Base-by-base conservation (phyloP, 208 protist genomes). In the Acanthamoeba lugdunensis region DNA sequence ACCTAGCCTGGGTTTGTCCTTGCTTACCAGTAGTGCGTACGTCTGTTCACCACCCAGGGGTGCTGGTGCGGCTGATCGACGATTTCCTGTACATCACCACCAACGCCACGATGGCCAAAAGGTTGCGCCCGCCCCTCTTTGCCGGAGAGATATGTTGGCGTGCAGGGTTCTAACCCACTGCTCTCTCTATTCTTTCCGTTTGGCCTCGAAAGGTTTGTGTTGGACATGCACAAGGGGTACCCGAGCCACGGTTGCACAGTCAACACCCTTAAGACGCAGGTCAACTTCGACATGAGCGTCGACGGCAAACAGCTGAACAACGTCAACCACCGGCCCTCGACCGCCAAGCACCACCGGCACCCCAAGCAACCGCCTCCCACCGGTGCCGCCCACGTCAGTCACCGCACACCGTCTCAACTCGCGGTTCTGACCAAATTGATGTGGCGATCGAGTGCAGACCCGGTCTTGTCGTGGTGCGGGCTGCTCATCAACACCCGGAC, bases 41-140 rank as follows among this genome's bases (percentile, higher is more conserved):
- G 28, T 33, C 4, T 41, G 52, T 33, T 50, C 1, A 69, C 4
- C 28, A 8, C 37, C 18, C 48, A 93, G 90, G 90, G 13, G 67
- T 93, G 54, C 41, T 93, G 65, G 75, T 84, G 37, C 67, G 90
- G 21, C 48, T 93, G 54, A 93, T 93, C 23, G 90, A 93, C 50
- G 90, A 93, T 45, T 93, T 93, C 61, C 75, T 93, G 41, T 93
- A 85, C 75, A 93, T 93, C 25, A 93, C 90, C 23, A 84, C 71
- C 5, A 85, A 50, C 45, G 48, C 16, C 23, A 33, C 48, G 33
- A 93, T 85, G 90, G 90, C 90, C 1, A 33, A 85, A 30, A 73
- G 63, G 61, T 92, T 28, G 18, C n/a, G 25, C 8, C 6, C 37
- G 0, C n/a, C n/a, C n/a, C n/a, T n/a, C n/a, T 41, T 41, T 2